Percentiles rank a stretch among this genome's conserved stretches.
Evolutionary conservation across 2,329 filamentous ascomycete genomes (phyloP).

Genomic region (Geosmithia putterillii): DNA sequence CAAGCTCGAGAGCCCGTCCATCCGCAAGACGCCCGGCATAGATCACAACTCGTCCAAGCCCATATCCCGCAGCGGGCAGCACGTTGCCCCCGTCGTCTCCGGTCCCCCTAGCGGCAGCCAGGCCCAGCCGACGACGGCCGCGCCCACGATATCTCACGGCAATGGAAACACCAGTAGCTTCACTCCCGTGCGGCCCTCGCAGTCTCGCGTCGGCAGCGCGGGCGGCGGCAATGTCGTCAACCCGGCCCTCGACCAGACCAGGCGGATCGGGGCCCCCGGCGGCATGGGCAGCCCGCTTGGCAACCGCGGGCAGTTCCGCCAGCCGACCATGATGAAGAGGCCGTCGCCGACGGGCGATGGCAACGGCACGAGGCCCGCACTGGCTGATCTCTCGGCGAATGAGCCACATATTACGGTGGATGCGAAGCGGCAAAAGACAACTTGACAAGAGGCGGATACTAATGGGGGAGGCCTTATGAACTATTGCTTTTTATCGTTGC

Average conservation of each 20-base stretch:
- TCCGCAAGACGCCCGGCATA: constrained; percentile 78
- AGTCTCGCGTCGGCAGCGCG: constrained; percentile 7
- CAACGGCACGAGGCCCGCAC: constrained; percentile 22
- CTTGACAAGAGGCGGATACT: too few relatives aligned
- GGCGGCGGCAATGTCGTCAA: constrained; percentile 31
- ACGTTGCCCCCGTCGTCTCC: constrained; percentile 31
- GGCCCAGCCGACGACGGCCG: constrained; percentile 7
- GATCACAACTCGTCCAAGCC: constrained; percentile 72
- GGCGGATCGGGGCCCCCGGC: constrained; percentile 47
- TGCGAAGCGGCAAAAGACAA: constrained; percentile 38
- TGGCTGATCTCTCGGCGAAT: constrained; percentile 34
- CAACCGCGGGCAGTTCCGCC: constrained; percentile 46
- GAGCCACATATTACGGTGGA: constrained; percentile 21
- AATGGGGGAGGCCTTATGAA: not conserved
- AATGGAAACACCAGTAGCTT: constrained; percentile 14
- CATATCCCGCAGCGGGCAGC: constrained; percentile 44
- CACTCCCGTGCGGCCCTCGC: constrained; percentile 16
- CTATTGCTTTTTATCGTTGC: too few relatives aligned
- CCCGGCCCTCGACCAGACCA: constrained; percentile 38
- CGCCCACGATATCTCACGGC: constrained; percentile 5
- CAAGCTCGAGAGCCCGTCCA: constrained; percentile 67
- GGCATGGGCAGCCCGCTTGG: constrained; percentile 41
- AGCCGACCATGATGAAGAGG: constrained; percentile 45
- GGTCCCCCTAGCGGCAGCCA: constrained; percentile 15
- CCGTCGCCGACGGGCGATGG: constrained; percentile 19